Percentiles rank a stretch among this genome's conserved stretches.
Evolutionary conservation across 306 rosid species (phyloP).

Genomic region (Acacia melanoxylon): DNA sequence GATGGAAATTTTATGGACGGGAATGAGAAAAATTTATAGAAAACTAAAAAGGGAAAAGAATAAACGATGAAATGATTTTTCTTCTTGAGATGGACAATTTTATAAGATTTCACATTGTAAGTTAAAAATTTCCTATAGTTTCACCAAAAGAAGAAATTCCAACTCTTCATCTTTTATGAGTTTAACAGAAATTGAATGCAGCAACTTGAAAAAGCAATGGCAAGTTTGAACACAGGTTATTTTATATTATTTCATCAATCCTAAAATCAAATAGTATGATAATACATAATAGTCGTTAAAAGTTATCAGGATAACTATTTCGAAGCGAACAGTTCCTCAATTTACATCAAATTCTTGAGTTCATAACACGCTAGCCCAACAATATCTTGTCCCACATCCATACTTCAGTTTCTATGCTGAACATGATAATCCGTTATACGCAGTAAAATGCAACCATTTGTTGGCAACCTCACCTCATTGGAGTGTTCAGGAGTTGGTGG

Average conservation of each 20-base stretch:
- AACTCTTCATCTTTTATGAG: background rate
- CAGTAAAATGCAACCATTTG: background rate
- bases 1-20: background rate
- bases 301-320: background rate
- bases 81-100: background rate
- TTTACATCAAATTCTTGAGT: background rate
- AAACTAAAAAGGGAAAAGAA: background rate
- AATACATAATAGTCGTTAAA: too few relatives aligned
- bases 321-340: background rate
- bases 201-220: background rate
- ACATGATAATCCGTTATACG: background rate
- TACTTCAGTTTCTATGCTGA: too few relatives aligned
- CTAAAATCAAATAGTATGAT: background rate
- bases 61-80: background rate
- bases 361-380: background rate
- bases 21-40: background rate
- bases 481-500: background rate
- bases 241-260: too few relatives aligned
- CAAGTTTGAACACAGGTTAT: background rate
- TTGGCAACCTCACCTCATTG: background rate
- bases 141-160: background rate
- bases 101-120: background rate
- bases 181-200: background rate
- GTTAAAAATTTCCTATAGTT: background rate
- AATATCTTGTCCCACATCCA: background rate